Percentiles rank a stretch among this genome's conserved stretches.
These are phyloP conservation scores for Caryopteris hybrid DNA, from an alignment of 305 asterid species.

Conservation along the genomic window DNA sequence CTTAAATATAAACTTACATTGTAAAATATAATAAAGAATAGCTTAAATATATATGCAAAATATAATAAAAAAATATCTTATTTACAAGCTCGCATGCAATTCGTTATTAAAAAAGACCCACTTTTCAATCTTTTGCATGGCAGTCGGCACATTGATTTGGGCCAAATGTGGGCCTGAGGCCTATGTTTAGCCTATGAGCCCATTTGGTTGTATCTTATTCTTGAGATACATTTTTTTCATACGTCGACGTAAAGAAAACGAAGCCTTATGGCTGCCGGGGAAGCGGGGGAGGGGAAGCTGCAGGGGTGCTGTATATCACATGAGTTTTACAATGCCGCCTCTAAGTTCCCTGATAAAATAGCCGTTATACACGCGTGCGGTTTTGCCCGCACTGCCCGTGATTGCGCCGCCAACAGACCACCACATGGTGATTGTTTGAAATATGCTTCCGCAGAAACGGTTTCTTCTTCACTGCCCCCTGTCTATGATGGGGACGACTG, in stretches of 20 bases:
- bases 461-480: constrained; percentile 23
- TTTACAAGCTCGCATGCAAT: too few species aligned
- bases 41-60: too few species aligned
- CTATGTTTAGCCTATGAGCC: too few species aligned
- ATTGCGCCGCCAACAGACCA: constrained; percentile 14
- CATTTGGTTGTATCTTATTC: too few species aligned
- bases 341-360: constrained; percentile 46
- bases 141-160: too few species aligned
- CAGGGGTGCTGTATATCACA: constrained; percentile 77
- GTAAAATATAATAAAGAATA: too few species aligned
- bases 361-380: constrained; percentile 79
- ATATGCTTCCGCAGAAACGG: constrained; percentile 12
- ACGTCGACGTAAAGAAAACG: neutral
- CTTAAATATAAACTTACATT: too few species aligned
- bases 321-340: constrained; percentile 55
- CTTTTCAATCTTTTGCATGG: too few species aligned
- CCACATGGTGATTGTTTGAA: constrained; percentile 7
- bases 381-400: constrained; percentile 39
- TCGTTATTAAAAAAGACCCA: too few species aligned
- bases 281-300: constrained; percentile 19
- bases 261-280: constrained; percentile 22
- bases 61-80: too few species aligned
- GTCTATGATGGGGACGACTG: constrained; percentile 37
- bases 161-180: too few species aligned
- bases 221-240: too few species aligned